phyloP scores from a whole-genome alignment of 2,329 filamentous ascomycete genomes.

The Cyclaneusma minus region DNA sequence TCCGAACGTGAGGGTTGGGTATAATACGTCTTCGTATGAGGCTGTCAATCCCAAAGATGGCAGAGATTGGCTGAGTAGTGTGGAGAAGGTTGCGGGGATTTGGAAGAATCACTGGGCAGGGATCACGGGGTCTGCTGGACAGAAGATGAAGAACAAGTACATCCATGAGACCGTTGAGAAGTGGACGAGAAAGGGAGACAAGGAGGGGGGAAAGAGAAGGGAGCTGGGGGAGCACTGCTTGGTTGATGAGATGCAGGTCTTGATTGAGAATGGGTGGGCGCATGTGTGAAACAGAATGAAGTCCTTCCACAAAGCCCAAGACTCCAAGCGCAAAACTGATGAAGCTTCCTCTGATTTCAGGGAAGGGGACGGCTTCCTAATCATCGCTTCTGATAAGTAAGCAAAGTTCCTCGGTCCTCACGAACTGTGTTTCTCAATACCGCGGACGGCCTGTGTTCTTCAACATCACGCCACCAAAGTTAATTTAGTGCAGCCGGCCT shows the following conservation, averaged over 20 bases:
- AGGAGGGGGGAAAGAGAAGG: slow-evolving; percentile 17
- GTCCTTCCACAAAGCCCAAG: no score
- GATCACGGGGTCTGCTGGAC: slow-evolving; percentile 22
- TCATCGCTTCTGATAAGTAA: no score
- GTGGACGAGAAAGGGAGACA: slow-evolving; percentile 22
- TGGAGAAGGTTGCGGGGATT: slow-evolving; percentile 32
- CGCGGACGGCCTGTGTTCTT: no score
- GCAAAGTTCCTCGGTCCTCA: no score
- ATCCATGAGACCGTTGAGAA: slow-evolving; percentile 19
- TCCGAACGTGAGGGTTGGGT: slow-evolving; percentile 52
- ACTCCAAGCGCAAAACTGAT: no score
- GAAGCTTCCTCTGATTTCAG: no score
- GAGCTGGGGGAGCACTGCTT: slow-evolving; percentile 36
- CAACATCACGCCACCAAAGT: no score
- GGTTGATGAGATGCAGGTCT: slow-evolving; percentile 46
- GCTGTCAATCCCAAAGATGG: slow-evolving; percentile 24
- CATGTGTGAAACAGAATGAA: no score
- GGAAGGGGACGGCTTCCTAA: no score
- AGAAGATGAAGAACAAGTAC: slow-evolving; percentile 12
- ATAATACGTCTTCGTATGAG: slow-evolving; percentile 36
- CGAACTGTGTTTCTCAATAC: no score
- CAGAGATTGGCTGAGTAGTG: slow-evolving; percentile 10
- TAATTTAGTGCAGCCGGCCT: no score
- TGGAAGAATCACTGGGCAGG: slow-evolving; percentile 42
- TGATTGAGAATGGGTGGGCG: slow-evolving; percentile 40